These are phyloP conservation scores for Atkinsonella texensis DNA, from an alignment of 2,329 filamentous ascomycete species.

Conservation along the genomic window DNA sequence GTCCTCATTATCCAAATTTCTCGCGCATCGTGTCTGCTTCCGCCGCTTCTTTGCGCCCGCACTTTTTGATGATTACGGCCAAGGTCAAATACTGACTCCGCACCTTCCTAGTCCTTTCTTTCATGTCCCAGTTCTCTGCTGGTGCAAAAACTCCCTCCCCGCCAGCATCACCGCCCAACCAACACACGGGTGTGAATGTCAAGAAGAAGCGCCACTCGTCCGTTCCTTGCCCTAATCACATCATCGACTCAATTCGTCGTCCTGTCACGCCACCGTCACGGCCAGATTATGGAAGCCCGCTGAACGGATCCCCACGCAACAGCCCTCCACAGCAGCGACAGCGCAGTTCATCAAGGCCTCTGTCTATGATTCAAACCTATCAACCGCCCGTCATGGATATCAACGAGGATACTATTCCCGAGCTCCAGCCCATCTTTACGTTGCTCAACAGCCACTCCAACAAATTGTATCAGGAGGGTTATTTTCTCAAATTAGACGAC, in stretches of 20 bases:
- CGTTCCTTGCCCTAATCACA: constrained; percentile 24
- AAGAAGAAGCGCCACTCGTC: constrained; percentile 16
- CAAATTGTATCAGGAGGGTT: constrained; percentile 95
- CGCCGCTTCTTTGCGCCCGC: background rate
- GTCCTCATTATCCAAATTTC: background rate
- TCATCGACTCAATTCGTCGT: constrained; percentile 22
- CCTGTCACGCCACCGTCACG: constrained; percentile 27
- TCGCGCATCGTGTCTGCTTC: background rate
- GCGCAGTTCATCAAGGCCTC: constrained; percentile 52
- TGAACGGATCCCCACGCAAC: constrained; percentile 30
- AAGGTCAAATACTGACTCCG: constrained; percentile 3
- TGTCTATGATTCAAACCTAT: constrained; percentile 79
- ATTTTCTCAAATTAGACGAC: constrained; percentile 93
- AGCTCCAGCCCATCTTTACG: constrained; percentile 87
- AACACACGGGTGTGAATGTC: constrained; percentile 19
- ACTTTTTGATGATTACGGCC: background rate
- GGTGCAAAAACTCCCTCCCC: constrained; percentile 33
- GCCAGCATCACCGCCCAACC: constrained; percentile 30
- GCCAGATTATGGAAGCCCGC: constrained; percentile 30
- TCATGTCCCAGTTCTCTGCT: constrained; percentile 70
- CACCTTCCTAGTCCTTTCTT: constrained; percentile 58
- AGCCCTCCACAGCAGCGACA: constrained; percentile 29
- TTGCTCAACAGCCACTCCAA: constrained; percentile 92
- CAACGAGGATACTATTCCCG: constrained; percentile 73
- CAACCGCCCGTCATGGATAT: constrained; percentile 80